Evolutionary conservation across 495 filamentous ascomycete genomes (phyloP), one percentile per base, ranked within the genome.

Genomic region (Margaritispora aquatica): DNA sequence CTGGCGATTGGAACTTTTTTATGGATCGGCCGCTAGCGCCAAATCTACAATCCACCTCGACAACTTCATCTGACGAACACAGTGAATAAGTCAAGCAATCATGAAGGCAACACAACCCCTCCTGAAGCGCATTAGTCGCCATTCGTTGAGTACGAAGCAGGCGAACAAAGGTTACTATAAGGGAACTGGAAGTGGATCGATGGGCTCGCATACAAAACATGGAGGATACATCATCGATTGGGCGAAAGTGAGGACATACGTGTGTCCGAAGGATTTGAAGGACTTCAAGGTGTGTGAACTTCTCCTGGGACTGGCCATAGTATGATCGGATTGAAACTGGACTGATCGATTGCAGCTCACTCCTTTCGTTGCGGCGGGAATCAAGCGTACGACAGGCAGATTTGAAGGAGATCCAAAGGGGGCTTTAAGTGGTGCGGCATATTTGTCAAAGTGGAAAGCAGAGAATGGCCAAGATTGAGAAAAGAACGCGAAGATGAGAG

Each of bases 141-240:
- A 89, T 46, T 75, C 77, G 20, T 78, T 98, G 55, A 96, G 88
- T 3, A 97, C 94, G 61, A 98, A 98, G 75, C 84, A 89, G 70
- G 85, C 89, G 75, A 88, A 87, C 69, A 90, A 92, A 70, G 94
- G 90, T 51, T 98, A 85, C 82, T 97, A 97, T 83, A 97, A 97
- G 78, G 95, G 95, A 69, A 97, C 84, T 59, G 80, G 93, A 22
- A 84, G 89, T 0, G 95, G 95, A 13, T 82, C 86, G 36, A 89
- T 93, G 84, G 94, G 94, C 62, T 71, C 76, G 29, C 93, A 96
- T 73, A 92, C 89, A 20, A 90, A 89, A 70, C 81, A 86, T 72
- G 92, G 93, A 69, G 84, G 85, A 29, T 98, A 91, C 71, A 70
- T 84, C 9, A 85, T 96, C 65, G 86, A 97, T 58, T 92, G 81